phyloP scores from a whole-genome alignment of 2,329 filamentous ascomycete species.

The Apiospora saccharicola region DNA sequence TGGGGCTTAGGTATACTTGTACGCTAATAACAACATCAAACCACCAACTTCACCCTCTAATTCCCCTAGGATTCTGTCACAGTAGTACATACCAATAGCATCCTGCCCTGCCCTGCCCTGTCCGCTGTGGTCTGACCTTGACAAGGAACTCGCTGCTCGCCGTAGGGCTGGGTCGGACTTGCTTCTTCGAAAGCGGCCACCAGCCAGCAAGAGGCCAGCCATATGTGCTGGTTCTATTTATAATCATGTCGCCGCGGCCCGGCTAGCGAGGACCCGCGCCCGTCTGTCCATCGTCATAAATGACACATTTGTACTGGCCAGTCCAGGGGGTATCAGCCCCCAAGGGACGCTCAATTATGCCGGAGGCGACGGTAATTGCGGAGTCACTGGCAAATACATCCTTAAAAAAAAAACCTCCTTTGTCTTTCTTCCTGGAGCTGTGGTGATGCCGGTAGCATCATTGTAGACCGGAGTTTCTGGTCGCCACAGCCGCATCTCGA shows the following conservation, averaged over 20 bases:
- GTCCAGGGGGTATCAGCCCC: too few species aligned
- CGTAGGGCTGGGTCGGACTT: background rate
- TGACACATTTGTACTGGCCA: background rate
- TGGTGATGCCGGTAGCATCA: too few species aligned
- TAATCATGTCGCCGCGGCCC: background rate
- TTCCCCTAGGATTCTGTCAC: background rate
- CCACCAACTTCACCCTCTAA: background rate
- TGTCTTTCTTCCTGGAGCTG: too few species aligned
- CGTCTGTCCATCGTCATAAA: background rate
- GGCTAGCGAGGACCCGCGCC: background rate
- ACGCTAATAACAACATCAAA: background rate
- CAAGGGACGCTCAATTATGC: background rate
- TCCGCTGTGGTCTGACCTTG: too few species aligned
- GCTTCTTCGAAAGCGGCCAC: background rate
- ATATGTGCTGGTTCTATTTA: background rate
- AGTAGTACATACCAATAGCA: too few species aligned
- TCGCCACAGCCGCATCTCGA: constrained; percentile 1
- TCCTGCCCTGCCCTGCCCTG: too few species aligned
- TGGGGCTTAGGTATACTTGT: background rate
- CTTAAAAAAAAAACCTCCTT: too few species aligned
- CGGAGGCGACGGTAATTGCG: background rate
- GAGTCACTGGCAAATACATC: too few species aligned
- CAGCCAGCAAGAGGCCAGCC: background rate
- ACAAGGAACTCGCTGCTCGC: background rate
- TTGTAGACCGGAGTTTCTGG: background rate